Conservation (phyloP, 768 basidiomycete genomes). For the Podaxis rugospora region DNA sequence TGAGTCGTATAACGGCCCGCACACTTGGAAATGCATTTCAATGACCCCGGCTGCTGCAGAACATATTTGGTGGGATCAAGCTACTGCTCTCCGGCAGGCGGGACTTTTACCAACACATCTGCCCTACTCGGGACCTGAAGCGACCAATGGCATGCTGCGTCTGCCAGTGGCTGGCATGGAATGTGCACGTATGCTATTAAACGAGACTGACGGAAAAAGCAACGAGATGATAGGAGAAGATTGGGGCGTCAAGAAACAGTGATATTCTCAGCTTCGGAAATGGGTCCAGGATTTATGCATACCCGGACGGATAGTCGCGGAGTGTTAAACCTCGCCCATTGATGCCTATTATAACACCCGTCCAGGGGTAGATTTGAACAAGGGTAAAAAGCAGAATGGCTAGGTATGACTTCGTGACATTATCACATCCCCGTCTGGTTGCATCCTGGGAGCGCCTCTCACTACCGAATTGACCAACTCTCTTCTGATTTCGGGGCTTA, state of each 20-base stretch:
- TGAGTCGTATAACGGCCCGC: not conserved
- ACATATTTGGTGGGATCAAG: constrained; percentile 45
- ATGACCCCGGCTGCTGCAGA: constrained; percentile 19
- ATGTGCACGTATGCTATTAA: constrained; percentile 29
- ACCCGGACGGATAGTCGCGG: too few relatives aligned
- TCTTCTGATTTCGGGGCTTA: constrained; percentile 84
- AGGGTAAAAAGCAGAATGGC: not conserved
- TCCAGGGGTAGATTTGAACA: not conserved
- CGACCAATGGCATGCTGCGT: constrained; percentile 20
- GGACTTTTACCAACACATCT: constrained; percentile 31
- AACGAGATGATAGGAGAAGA: constrained; percentile 33
- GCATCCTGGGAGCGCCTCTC: constrained; percentile 72
- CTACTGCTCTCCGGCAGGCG: constrained; percentile 31
- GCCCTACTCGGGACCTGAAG: constrained; percentile 21
- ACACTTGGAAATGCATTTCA: not conserved
- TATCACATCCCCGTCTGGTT: constrained; percentile 59
- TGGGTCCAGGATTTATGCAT: not conserved
- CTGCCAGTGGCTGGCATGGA: constrained; percentile 35
- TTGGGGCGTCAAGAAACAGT: constrained; percentile 23
- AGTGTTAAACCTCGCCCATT: not conserved
- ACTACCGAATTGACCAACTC: constrained; percentile 86
- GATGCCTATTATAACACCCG: not conserved
- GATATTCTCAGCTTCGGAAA: not conserved
- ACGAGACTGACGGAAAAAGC: constrained; percentile 31
- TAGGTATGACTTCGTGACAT: constrained; percentile 42